Evolutionary conservation across 2,329 filamentous ascomycete genomes (phyloP).

Genomic region (Graphilbum ipis-grandicollis): DNA sequence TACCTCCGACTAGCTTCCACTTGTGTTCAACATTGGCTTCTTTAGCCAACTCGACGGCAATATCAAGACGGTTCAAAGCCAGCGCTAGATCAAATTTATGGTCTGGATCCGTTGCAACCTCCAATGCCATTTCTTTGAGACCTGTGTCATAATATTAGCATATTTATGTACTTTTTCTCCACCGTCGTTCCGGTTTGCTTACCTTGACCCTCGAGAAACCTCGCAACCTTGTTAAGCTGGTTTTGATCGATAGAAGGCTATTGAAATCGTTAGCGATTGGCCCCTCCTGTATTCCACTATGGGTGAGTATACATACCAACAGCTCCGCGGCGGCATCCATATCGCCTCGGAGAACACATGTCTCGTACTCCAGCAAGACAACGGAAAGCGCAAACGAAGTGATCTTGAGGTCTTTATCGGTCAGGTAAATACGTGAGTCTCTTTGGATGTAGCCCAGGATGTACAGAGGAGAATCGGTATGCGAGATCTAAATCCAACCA

Average conservation of each 20-base stretch:
- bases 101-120: constrained; percentile 86
- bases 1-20: constrained; percentile 78
- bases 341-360: constrained; percentile 80
- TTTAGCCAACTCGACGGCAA: constrained; percentile 69
- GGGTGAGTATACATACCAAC: constrained; percentile 24
- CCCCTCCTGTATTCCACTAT: too few species aligned
- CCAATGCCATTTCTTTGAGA: constrained; percentile 74
- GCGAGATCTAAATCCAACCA: constrained; percentile 29
- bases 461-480: constrained; percentile 93
- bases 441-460: constrained; percentile 87
- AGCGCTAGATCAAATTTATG: constrained; percentile 93
- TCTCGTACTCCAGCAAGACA: constrained; percentile 91
- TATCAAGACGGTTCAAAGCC: constrained; percentile 63
- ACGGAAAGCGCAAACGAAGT: constrained; percentile 84
- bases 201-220: constrained; percentile 88
- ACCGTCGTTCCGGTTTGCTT: constrained; percentile 23
- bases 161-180: neutral
- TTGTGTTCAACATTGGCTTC: constrained; percentile 84
- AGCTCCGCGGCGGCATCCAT: constrained; percentile 82
- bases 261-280: too few species aligned
- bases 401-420: constrained; percentile 87
- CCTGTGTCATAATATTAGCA: neutral
- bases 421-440: constrained; percentile 87
- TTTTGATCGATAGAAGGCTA: constrained; percentile 65
- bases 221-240: constrained; percentile 94